Evolutionary conservation across 257 asterid species (phyloP).

Genomic region (Nemophila menziesii): DNA sequence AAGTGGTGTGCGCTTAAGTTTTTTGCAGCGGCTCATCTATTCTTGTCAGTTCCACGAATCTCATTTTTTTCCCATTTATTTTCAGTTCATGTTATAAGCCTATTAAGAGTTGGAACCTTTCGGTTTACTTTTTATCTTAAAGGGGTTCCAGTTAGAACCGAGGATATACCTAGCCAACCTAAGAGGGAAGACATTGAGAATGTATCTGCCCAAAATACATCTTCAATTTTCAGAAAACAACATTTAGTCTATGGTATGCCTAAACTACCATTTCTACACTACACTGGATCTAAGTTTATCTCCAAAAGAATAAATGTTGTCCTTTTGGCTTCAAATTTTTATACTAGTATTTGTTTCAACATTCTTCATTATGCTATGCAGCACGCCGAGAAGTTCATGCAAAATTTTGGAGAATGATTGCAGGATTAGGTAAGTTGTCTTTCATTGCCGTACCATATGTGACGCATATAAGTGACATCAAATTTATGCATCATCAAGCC

Average conservation of each 20-base stretch:
- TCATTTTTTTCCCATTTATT: not conserved
- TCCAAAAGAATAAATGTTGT: not conserved
- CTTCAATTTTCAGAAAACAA: slow-evolving; percentile 6
- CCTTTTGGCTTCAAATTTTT: not conserved
- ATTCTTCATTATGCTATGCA: slow-evolving; percentile 8
- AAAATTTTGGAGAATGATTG: slow-evolving; percentile 19
- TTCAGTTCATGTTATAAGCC: not conserved
- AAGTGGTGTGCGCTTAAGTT: slow-evolving; percentile 17
- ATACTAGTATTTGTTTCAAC: not conserved
- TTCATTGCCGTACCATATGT: slow-evolving; percentile 18
- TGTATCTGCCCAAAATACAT: slow-evolving; percentile 7
- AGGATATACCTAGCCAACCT: slow-evolving; percentile 2
- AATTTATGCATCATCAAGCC: slow-evolving; percentile 19
- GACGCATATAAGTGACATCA: slow-evolving; percentile 14
- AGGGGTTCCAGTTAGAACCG: slow-evolving; percentile 17
- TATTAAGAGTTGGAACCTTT: not conserved
- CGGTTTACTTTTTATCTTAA: not conserved
- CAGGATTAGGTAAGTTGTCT: slow-evolving; percentile 11
- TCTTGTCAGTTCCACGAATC: slow-evolving; percentile 22
- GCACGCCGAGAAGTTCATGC: slow-evolving; percentile 10
- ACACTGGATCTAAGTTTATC: too few species aligned
- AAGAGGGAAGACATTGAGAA: slow-evolving; percentile 12
- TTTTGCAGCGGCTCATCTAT: slow-evolving; percentile 16
- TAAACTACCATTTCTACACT: slow-evolving; percentile 3
- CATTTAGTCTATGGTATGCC: slow-evolving; percentile 9